These are phyloP conservation scores for Euphorbia pulcherrima DNA, from an alignment of 345 rosid genomes.

Conservation along the genomic window DNA sequence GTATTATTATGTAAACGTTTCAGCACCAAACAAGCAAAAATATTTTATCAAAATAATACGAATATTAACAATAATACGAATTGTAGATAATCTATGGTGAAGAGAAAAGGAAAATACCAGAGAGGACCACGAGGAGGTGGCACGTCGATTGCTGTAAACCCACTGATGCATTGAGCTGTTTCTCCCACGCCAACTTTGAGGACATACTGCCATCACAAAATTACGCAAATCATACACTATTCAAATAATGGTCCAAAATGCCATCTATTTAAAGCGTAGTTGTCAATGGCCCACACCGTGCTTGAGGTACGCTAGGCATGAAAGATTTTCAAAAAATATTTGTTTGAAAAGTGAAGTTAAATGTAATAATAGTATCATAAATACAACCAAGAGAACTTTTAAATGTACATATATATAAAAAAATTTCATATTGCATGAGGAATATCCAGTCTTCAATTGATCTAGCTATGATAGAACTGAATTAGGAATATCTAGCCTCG, in stretches of 20 bases:
- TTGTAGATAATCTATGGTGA: background rate
- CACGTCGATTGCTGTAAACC: conserved; percentile 72
- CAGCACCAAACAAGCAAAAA: background rate
- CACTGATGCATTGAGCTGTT: conserved; percentile 81
- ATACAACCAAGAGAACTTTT: too few species aligned
- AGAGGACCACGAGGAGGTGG: conserved; percentile 95
- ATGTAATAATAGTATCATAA: too few species aligned
- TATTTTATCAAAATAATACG: background rate
- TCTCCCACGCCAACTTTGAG: conserved; percentile 80
- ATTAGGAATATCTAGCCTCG: too few species aligned
- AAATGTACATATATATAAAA: too few species aligned
- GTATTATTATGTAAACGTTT: background rate
- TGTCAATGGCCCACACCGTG: too few species aligned
- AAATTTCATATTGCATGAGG: too few species aligned
- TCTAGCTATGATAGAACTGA: too few species aligned
- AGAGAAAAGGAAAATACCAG: conserved; percentile 42
- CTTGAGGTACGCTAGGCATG: too few species aligned
- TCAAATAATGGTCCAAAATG: background rate
- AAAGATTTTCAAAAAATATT: too few species aligned
- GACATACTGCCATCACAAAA: conserved; percentile 50
- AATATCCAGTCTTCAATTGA: too few species aligned
- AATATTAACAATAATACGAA: background rate
- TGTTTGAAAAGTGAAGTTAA: too few species aligned
- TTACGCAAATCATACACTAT: background rate
- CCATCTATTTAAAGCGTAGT: conserved; percentile 1